These are phyloP conservation scores for Neurospora sublineolata DNA, from an alignment of 495 filamentous ascomycete genomes.

Conservation along the genomic window DNA sequence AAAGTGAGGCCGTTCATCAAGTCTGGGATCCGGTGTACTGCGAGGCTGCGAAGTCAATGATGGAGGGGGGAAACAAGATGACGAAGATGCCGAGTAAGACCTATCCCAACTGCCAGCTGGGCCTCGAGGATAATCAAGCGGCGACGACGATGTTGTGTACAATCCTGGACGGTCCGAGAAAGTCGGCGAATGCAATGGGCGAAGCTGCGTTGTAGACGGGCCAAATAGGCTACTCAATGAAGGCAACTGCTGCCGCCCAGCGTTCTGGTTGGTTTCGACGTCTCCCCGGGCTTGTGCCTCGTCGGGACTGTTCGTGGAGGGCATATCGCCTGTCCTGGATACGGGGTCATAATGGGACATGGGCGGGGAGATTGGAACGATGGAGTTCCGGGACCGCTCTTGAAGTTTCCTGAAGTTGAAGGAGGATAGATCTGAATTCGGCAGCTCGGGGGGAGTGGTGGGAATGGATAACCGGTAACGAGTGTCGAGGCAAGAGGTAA, in stretches of 20 bases:
- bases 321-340: constrained; percentile 31
- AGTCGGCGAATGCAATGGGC: constrained; percentile 29
- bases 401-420: constrained; percentile 27
- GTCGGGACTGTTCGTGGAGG: constrained; percentile 23
- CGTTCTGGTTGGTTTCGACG: constrained; percentile 9
- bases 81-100: constrained; percentile 25
- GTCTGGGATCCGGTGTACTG: constrained; percentile 28
- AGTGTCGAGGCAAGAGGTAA: constrained; percentile 34
- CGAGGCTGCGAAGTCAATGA: constrained; percentile 24
- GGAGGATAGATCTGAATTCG: constrained; percentile 31
- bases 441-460: constrained; percentile 33
- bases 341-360: constrained; percentile 42
- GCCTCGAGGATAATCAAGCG: constrained; percentile 30
- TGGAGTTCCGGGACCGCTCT: constrained; percentile 27
- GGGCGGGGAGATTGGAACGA: constrained; percentile 32
- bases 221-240: constrained; percentile 44
- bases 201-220: constrained; percentile 22
- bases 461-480: constrained; percentile 30
- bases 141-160: constrained; percentile 26
- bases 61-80: constrained; percentile 34
- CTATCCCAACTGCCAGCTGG: constrained; percentile 13
- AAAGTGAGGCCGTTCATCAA: constrained; percentile 27
- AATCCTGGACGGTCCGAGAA: constrained; percentile 32
- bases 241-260: constrained; percentile 37
- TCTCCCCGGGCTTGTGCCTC: constrained; percentile 24